phyloP scores from a whole-genome alignment of 176 grass and related monocot species.

The Musa troglodytarum region DNA sequence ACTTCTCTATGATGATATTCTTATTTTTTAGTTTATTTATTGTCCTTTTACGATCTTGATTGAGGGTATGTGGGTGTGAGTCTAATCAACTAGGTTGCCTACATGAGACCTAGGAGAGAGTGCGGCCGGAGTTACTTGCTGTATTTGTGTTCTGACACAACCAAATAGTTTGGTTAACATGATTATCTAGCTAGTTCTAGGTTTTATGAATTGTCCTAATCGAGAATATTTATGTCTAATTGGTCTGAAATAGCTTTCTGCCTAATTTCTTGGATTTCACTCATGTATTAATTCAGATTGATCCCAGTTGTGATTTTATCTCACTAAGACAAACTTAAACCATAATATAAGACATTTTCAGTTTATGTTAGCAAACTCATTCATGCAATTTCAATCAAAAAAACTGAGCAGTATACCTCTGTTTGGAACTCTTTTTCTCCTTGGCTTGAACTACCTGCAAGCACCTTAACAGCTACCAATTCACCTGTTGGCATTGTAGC shows the following conservation, averaged over 20 bases:
- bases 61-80: too few relatives aligned
- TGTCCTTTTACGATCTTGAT: neutral
- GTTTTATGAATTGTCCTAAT: neutral
- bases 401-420: constrained; percentile 37
- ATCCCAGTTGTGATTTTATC: neutral
- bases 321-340: neutral
- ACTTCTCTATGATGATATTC: too few relatives aligned
- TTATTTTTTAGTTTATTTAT: neutral
- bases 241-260: neutral
- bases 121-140: too few relatives aligned
- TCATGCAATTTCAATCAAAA: neutral
- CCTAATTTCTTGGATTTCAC: neutral
- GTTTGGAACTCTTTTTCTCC: constrained; percentile 93
- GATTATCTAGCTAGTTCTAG: neutral
- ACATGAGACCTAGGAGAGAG: neutral
- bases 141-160: neutral
- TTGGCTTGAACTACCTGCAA: constrained; percentile 79
- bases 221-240: neutral
- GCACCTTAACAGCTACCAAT: constrained; percentile 81
- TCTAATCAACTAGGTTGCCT: neutral
- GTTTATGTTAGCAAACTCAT: neutral
- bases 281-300: neutral
- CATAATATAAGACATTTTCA: neutral
- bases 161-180: neutral
- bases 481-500: constrained; percentile 75